Conservation (phyloP, 2,329 filamentous ascomycete species). For the Myrmaecium sp. region DNA sequence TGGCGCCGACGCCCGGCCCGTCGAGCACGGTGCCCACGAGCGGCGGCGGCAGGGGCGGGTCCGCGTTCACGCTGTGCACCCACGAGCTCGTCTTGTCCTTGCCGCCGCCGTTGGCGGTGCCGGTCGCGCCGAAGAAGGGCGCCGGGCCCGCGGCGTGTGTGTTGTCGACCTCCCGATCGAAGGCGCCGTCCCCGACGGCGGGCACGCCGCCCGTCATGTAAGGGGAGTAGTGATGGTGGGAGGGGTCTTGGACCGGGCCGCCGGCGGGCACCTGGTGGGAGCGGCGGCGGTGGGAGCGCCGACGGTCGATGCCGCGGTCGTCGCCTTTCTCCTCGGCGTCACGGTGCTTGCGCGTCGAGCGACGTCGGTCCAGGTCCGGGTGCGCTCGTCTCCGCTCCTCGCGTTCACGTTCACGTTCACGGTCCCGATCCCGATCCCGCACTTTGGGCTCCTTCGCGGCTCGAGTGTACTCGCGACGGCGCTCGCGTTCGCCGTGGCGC, state of each 20-base stretch:
- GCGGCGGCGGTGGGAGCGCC: conserved; percentile 14
- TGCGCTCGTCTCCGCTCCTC: too few relatives aligned
- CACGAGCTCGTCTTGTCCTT: conserved; percentile 34
- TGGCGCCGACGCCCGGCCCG: conserved; percentile 8
- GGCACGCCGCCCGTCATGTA: too few relatives aligned
- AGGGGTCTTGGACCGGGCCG: too few relatives aligned
- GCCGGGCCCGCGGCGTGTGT: conserved; percentile 4
- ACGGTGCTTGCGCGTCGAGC: too few relatives aligned
- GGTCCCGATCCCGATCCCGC: too few relatives aligned
- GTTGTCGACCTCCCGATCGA: conserved; percentile 4
- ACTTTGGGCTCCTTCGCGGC: too few relatives aligned
- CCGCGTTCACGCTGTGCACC: conserved; percentile 29
- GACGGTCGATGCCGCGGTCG: conserved; percentile 8
- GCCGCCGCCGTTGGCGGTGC: conserved; percentile 18
- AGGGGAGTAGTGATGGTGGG: too few relatives aligned
- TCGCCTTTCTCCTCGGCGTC: too few relatives aligned
- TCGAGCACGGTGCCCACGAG: conserved; percentile 31
- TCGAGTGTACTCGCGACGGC: conserved; percentile 3
- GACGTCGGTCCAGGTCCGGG: too few relatives aligned
- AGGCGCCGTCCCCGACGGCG: neutral
- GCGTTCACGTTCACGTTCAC: too few relatives aligned
- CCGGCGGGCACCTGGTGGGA: conserved; percentile 7
- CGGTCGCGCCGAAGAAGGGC: conserved; percentile 12
- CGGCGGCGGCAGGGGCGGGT: conserved; percentile 29
- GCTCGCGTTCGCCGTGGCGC: conserved; percentile 7